Evolutionary conservation across 1,284 basidiomycete genomes (phyloP), one percentile per base, ranked within the genome.

Genomic region (Ustilago hordei): DNA sequence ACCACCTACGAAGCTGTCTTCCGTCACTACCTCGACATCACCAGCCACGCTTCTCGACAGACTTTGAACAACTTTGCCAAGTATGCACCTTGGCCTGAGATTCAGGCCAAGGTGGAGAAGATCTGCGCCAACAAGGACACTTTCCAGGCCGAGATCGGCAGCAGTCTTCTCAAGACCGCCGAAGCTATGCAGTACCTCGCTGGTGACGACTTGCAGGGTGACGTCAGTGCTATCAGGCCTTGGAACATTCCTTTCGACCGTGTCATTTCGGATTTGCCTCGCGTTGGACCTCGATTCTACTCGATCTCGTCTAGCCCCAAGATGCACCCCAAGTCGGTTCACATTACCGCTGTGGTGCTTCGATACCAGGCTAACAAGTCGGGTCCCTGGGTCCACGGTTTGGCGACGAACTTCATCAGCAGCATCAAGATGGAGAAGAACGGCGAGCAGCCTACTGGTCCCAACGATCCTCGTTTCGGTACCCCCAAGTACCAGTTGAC

Each of bases 191-290:
- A 97, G 86, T 88, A 94, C 69, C 86, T 87, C n/a, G 93, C 92
- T 34, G 92, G 93, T 19, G 93, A 93, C 55, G 93, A 97, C 83
- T 90, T 93, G 69, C 87, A 76, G 38, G 79, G 63, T 41, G 72
- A 92, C 41, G 78, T 83, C 52, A 87, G 86, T 52, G 93, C 93
- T 86, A 93, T 93, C 55, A 92, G 93, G 0, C 85, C 89, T 12
- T 99, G 96, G 96, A 80, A 89, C n/a, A 95, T 99, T 81, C 95
- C 96, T 48, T 98, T 99, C 86, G 96, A 99, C 86, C 93, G 95
- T 82, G 92, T 99, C 81, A 91, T 99, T 69, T 96, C 95, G 5
- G 91, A 93, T 59, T 91, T 98, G 60, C 92, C 95, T 41, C 94
- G 96, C 78, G 90, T 99, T 23, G 95, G 97, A 85, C 95, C 96